Evolutionary conservation across 2,329 filamentous ascomycete species (phyloP), one percentile per base, ranked within the genome.

Genomic region (Cytospora chrysosperma): DNA sequence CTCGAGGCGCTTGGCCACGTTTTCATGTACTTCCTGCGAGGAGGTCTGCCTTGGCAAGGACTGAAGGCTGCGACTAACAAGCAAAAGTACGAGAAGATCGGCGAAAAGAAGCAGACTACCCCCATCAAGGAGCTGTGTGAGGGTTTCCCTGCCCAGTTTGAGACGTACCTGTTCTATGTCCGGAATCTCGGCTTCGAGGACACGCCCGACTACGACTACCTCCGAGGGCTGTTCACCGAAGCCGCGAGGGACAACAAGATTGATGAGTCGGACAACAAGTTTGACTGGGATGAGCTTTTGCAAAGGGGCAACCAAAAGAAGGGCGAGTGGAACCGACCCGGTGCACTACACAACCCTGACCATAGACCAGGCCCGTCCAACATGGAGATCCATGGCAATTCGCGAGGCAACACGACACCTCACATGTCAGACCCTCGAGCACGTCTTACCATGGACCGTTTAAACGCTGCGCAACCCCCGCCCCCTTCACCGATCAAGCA

Each of bases 51-150:
- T 40, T 91, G 88, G 88, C 87, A 91, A 74, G 88, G 87, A 12
- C 79, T 91, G 67, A 90, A 90, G 79, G 87, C 88, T 75, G 88
- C 87, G 32, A 90, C 88, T 54, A 90, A 90, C 77, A 89, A 99
- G 86, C 95, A 99, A 76, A 99, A 99, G 81, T 99, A 99, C 76
- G 95, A 99, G 81, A 98, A 98, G 85, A 99, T 99, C 78, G 95
- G 95, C 53, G 94, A 99, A 83, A 98, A 99, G 89, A 99, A 99
- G 83, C 95, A 98, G 81, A 97, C 94, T 0, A 98, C 95, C 26
- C 86, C 87, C 6, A 96, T 99, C 80, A 97, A 97, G 81, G 95
- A 99, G 72, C 86, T 99, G 19, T 98, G 94, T 75, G 93, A 97
- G 71, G 90, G 92, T 58, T 98, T 96, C 79, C 94, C 95, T 69